Evolutionary conservation across 2,329 filamentous ascomycete genomes (phyloP).

Genomic region (Aspergillus spinulosporus): DNA sequence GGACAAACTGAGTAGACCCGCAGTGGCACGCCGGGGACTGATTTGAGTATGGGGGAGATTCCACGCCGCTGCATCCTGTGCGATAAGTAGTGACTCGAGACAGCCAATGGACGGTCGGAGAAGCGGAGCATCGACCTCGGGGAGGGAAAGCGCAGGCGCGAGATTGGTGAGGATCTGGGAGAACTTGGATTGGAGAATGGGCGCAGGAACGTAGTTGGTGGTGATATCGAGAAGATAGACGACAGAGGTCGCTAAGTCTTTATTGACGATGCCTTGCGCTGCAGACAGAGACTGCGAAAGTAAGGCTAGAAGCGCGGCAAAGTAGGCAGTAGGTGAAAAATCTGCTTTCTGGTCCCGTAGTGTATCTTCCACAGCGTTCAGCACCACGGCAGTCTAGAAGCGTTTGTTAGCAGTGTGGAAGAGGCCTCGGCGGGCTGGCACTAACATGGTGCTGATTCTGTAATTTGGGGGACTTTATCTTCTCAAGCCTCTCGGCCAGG

Average conservation of each 20-base stretch:
- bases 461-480: conserved; percentile 94
- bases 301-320: conserved; percentile 88
- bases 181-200: conserved; percentile 92
- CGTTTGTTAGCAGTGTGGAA: conserved; percentile 14
- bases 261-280: conserved; percentile 67
- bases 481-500: conserved; percentile 89
- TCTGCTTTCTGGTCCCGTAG: conserved; percentile 83
- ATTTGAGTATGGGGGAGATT: conserved; percentile 79
- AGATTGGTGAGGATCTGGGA: conserved; percentile 85
- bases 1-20: conserved; percentile 79
- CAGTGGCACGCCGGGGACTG: conserved; percentile 82
- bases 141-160: conserved; percentile 76
- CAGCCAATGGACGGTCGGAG: conserved; percentile 87
- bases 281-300: conserved; percentile 72
- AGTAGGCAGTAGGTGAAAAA: conserved; percentile 85
- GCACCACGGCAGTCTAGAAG: conserved; percentile 63
- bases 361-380: conserved; percentile 89
- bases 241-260: conserved; percentile 79
- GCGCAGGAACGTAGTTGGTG: conserved; percentile 77
- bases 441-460: conserved; percentile 90
- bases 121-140: conserved; percentile 82
- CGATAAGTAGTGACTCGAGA: conserved; percentile 84
- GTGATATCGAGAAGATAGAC: conserved; percentile 95
- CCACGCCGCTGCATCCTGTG: conserved; percentile 87
- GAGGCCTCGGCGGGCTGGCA: conserved; percentile 18